Evolutionary conservation across 805 yeast species (phyloP).

Genomic region (Wickerhamiella cacticola): DNA sequence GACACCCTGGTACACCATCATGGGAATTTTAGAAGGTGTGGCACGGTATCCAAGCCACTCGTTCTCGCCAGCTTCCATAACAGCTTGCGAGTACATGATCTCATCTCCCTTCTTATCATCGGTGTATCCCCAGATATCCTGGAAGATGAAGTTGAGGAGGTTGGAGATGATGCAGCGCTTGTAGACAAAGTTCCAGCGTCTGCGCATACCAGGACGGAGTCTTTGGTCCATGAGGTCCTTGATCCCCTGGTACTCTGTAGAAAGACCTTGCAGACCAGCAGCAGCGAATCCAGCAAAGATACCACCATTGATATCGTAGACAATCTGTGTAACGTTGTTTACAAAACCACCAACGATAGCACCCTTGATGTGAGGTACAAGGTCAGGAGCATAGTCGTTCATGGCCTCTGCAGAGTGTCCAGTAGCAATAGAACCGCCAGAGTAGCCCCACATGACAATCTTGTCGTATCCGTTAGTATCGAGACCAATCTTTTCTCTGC

Average conservation of each 20-base stretch:
- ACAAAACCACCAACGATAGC: conserved; percentile 14
- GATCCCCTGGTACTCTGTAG: conserved; percentile 19
- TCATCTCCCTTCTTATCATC: conserved; percentile 13
- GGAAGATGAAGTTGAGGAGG: conserved; percentile 14
- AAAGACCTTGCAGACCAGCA: conserved; percentile 22
- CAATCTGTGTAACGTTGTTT: conserved; percentile 16
- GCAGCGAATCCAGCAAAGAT: conserved; percentile 21
- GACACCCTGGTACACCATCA: conserved; percentile 22
- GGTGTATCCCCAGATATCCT: conserved; percentile 19
- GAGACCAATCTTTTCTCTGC: conserved; percentile 16
- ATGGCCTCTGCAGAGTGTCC: conserved; percentile 25
- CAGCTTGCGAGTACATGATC: not conserved
- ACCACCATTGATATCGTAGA: conserved; percentile 16
- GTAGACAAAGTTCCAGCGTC: conserved; percentile 16
- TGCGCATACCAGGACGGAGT: conserved; percentile 14
- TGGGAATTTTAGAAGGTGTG: conserved; percentile 14
- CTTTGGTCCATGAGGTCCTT: conserved; percentile 13
- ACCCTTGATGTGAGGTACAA: conserved; percentile 14
- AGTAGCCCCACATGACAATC: conserved; percentile 17
- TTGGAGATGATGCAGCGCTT: conserved; percentile 17
- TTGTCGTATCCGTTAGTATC: conserved; percentile 7
- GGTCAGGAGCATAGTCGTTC: conserved; percentile 22
- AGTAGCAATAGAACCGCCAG: conserved; percentile 17
- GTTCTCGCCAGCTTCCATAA: conserved; percentile 1
- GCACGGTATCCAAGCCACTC: conserved; percentile 20